These are phyloP conservation scores for Cadophora malorum DNA, from an alignment of 2,329 filamentous ascomycete species.

Conservation along the genomic window DNA sequence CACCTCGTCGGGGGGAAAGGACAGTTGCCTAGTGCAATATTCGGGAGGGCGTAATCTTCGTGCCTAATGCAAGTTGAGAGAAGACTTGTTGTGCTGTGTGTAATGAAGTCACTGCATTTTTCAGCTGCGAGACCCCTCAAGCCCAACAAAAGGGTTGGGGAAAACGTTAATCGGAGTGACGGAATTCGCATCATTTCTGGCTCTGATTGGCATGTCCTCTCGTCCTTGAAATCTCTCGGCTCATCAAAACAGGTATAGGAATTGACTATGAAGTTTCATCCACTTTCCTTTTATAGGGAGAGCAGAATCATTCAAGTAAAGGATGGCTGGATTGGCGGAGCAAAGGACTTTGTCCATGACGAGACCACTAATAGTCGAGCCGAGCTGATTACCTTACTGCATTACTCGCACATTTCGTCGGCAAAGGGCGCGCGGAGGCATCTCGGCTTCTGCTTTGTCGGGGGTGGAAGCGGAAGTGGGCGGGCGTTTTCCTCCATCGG, in stretches of 20 bases:
- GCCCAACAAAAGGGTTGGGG: neutral
- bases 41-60: neutral
- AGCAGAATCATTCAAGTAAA: too few relatives aligned
- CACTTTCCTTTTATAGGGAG: too few relatives aligned
- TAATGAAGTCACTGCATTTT: neutral
- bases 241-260: too few relatives aligned
- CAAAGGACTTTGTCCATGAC: too few relatives aligned
- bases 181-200: too few relatives aligned
- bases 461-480: too few relatives aligned
- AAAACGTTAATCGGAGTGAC: too few relatives aligned
- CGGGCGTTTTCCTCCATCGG: neutral
- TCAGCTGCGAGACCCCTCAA: neutral
- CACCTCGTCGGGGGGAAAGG: too few relatives aligned
- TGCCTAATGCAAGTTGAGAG: neutral
- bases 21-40: neutral
- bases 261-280: too few relatives aligned
- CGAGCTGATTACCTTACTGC: neutral
- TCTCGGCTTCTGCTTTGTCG: neutral
- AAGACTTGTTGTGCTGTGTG: neutral
- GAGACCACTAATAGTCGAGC: neutral
- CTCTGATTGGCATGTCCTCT: too few relatives aligned
- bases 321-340: too few relatives aligned
- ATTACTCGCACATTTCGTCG: neutral
- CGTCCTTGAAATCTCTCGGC: too few relatives aligned
- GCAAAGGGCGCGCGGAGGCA: neutral